phyloP scores from a whole-genome alignment of 164 flowering plant species.

The Kalanchoe fedtschenkoi region DNA sequence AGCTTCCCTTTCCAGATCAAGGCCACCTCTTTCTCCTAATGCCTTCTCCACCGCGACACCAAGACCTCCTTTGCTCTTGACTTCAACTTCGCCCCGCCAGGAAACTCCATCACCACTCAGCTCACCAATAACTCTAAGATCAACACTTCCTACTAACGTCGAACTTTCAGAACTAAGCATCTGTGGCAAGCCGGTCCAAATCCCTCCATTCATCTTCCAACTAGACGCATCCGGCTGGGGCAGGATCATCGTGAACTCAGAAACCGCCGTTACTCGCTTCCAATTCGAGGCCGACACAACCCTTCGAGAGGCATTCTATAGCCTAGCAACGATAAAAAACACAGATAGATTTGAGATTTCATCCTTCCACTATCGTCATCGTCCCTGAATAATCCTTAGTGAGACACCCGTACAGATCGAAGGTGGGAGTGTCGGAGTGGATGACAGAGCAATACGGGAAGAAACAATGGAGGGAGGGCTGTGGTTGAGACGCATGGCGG shows the following conservation, averaged over 20 bases:
- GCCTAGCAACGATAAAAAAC: constrained; percentile 8
- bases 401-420: too few species aligned
- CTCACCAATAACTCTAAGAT: constrained; percentile 16
- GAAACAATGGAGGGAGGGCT: too few species aligned
- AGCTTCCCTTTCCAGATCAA: constrained; percentile 34
- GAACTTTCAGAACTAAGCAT: constrained; percentile 42
- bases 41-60: constrained; percentile 42
- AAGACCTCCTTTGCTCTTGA: constrained; percentile 28
- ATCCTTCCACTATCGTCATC: too few species aligned
- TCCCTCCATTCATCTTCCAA: constrained; percentile 28
- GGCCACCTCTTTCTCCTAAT: constrained; percentile 42
- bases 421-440: too few species aligned
- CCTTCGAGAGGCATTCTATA: constrained; percentile 38
- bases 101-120: constrained; percentile 24
- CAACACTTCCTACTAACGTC: constrained; percentile 43
- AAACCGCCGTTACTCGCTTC: constrained; percentile 46
- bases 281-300: constrained; percentile 32
- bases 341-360: too few species aligned
- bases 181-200: constrained; percentile 24
- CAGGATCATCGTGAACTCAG: constrained; percentile 47
- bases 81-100: constrained; percentile 24
- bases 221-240: constrained; percentile 34
- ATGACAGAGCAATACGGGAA: too few species aligned
- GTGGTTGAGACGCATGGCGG: too few species aligned
- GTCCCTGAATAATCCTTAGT: too few species aligned